Percentiles rank a stretch among this genome's conserved stretches.
These are phyloP conservation scores for Besnoitia besnoiti DNA, from an alignment of 169 alveolate species.

Conservation along the genomic window DNA sequence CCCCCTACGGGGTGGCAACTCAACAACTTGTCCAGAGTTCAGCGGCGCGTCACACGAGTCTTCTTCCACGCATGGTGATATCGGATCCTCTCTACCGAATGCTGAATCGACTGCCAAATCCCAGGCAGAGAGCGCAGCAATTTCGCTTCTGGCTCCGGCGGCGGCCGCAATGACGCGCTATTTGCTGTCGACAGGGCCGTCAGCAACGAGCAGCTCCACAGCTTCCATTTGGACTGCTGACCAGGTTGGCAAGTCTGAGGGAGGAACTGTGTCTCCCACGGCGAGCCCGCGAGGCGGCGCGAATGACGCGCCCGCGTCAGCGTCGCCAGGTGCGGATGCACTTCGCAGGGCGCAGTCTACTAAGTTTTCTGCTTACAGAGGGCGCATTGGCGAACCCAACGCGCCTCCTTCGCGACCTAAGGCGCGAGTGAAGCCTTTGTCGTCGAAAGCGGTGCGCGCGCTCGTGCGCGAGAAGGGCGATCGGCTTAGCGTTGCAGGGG, in stretches of 20 bases:
- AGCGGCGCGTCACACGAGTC: not conserved
- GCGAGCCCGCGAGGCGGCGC: too few species aligned
- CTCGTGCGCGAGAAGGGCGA: not conserved
- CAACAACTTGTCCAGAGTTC: not conserved
- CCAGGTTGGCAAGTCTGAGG: too few species aligned
- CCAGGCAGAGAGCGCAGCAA: not conserved
- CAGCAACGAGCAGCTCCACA: too few species aligned
- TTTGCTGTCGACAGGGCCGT: not conserved
- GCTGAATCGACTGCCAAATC: not conserved
- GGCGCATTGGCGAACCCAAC: not conserved
- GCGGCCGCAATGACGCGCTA: not conserved
- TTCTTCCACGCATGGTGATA: not conserved
- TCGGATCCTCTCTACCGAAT: not conserved
- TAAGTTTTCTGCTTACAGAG: too few species aligned
- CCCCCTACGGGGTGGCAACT: not conserved
- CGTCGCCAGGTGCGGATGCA: too few species aligned
- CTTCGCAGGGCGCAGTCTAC: too few species aligned
- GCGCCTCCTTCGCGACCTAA: not conserved
- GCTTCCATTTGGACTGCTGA: too few species aligned
- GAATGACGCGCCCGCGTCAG: too few species aligned
- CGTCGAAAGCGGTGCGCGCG: not conserved
- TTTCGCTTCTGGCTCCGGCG: not conserved
- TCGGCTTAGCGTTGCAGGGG: conserved; percentile 1
- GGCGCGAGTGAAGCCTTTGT: not conserved
- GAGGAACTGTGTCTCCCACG: too few species aligned